Evolutionary conservation across 805 yeast species (phyloP), one percentile per base, ranked within the genome.

Genomic region (Wickerhamomyces chambardii): DNA sequence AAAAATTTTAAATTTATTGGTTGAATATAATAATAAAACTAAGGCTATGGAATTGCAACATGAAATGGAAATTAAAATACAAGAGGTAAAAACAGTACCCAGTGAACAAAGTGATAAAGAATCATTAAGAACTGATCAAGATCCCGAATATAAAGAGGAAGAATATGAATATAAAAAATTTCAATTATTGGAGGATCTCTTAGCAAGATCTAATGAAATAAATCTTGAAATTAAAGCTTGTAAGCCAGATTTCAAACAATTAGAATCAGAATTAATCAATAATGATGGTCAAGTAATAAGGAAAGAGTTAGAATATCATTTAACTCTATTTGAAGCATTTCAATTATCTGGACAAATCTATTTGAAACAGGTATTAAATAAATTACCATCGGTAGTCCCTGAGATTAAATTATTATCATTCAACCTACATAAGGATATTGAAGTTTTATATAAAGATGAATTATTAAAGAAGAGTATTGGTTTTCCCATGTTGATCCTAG

Each of bases 251-350:
- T 49, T 59, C 17, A 43, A 47, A 9, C 64, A 68, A 33, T 48
- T 74, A 28, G 46, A 52, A 12, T n/a, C n/a, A n/a, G 22, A 9
- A 33, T 41, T 37, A 31, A 45, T 39, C 18, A 40, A 53, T 4
- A 55, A 58, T 15, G 80, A 76, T 33, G 47, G n/a, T n/a, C n/a
- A n/a, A n/a, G n/a, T n/a, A n/a, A n/a, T n/a, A n/a, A n/a, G n/a
- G n/a, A n/a, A n/a, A n/a, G n/a, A n/a, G n/a, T n/a, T 75, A 28
- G 81, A 76, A 48, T 55, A 66, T 39, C 83, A 76, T 48, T 54
- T 76, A 31, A 74, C 82, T 0, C 47, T 74, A 22, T 76, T 75
- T 46, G 82, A 76, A 46, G 68, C 75, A 9, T 72, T 66, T 43
- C 81, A 76, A 51, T 45, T 74, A 11, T 63, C 77, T 19, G 65